These are phyloP conservation scores for Suillus luteus DNA, from an alignment of 768 basidiomycete species.

Conservation along the genomic window DNA sequence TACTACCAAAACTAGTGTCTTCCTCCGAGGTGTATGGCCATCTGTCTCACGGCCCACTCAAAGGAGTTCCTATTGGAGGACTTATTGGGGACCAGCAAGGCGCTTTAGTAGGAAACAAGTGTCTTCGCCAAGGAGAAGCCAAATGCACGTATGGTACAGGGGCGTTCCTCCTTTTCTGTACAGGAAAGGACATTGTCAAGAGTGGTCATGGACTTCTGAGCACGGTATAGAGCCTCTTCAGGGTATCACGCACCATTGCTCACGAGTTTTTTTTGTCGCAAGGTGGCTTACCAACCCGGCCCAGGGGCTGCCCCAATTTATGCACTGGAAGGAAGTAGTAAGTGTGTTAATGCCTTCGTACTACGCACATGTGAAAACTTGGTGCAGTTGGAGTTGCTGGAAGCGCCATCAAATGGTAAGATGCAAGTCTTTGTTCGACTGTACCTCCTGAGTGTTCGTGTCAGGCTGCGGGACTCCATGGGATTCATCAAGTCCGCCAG, in stretches of 20 bases:
- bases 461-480: conserved; percentile 88
- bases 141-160: conserved; percentile 99
- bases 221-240: conserved; percentile 51
- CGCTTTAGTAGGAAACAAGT: conserved; percentile 95
- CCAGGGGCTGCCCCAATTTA: conserved; percentile 79
- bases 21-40: conserved; percentile 92
- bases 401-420: conserved; percentile 87
- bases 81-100: conserved; percentile 99
- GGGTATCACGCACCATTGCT: conserved; percentile 7
- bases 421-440: neutral
- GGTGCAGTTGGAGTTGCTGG: conserved; percentile 86
- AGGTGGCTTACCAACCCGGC: conserved; percentile 92
- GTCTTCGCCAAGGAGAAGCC: conserved; percentile 85
- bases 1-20: conserved; percentile 86
- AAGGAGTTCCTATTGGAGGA: conserved; percentile 84
- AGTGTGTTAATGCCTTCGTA: conserved; percentile 32
- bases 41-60: conserved; percentile 63
- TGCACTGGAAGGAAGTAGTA: conserved; percentile 92
- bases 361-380: conserved; percentile 8
- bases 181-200: conserved; percentile 82
- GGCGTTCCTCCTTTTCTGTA: conserved; percentile 94
- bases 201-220: conserved; percentile 87
- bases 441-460: conserved; percentile 5
- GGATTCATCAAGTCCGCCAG: conserved; percentile 73
- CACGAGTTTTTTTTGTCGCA: conserved; percentile 6